phyloP scores from a whole-genome alignment of 2,329 filamentous ascomycete genomes.

The Colletotrichum eleusines region DNA sequence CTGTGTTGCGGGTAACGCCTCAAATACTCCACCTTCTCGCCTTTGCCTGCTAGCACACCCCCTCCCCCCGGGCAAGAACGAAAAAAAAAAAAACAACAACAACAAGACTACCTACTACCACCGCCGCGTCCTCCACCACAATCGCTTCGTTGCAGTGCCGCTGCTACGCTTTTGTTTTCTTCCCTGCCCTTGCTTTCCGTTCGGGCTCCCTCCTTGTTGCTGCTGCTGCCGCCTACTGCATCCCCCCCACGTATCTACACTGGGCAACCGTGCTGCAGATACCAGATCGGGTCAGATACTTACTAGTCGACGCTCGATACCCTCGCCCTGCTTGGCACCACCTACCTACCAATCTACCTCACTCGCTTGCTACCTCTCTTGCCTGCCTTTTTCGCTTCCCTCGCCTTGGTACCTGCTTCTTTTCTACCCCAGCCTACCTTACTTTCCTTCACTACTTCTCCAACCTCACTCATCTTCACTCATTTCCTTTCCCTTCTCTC shows the following conservation, averaged over 20 bases:
- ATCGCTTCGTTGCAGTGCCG: constrained; percentile 33
- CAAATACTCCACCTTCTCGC: constrained; percentile 11
- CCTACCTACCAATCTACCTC: too few relatives aligned
- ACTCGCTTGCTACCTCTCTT: constrained; percentile 19
- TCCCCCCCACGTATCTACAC: constrained; percentile 6
- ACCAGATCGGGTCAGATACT: constrained; percentile 12
- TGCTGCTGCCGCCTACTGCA: neutral
- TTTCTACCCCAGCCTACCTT: constrained; percentile 32
- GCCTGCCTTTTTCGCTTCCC: constrained; percentile 30
- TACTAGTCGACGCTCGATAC: neutral
- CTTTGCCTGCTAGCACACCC: constrained; percentile 21
- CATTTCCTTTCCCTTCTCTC: neutral
- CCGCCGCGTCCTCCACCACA: too few relatives aligned
- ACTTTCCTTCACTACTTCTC: constrained; percentile 26
- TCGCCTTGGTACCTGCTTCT: constrained; percentile 33
- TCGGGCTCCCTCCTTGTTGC: neutral
- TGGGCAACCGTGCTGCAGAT: constrained; percentile 19
- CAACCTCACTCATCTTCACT: constrained; percentile 11
- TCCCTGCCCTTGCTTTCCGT: constrained; percentile 30
- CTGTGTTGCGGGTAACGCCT: neutral
- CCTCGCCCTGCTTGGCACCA: constrained; percentile 27
- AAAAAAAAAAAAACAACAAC: neutral
- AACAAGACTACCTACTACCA: constrained; percentile 5
- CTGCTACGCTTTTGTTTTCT: constrained; percentile 29
- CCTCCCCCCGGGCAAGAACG: constrained; percentile 18